Evolutionary conservation across 306 rosid species (phyloP), one percentile per base, ranked within the genome.

Genomic region (Glycyrrhiza uralensis): DNA sequence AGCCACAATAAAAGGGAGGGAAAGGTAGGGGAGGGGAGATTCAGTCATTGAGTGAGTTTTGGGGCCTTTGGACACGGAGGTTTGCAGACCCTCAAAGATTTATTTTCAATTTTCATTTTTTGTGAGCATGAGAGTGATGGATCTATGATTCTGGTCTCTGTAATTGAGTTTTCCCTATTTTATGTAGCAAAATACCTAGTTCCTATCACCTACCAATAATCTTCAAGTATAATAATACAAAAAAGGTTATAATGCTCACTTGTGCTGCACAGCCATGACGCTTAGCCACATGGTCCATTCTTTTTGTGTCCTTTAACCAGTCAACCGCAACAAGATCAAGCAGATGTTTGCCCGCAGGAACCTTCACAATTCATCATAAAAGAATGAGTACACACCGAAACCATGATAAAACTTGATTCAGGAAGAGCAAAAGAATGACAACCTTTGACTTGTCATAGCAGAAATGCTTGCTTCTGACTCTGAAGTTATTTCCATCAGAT

Each of bases 291-390:
- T 94, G 99, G 77, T 94, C 99, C 88, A 94, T 94, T 83, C 97
- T 86, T 84, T 94, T 94, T 19, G 95, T 83, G 82, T 91, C 99
- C 88, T 89, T 94, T 75, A 94, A 90, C 99, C 99, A 94, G 83
- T 94, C 99, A 65, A 94, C 99, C 35, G 99, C 93, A 69, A 91
- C 96, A 1, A 94, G 99, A 88, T 94, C 99, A 89, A 91, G 85
- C 33, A 94, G 49, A 84, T 89, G 99, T 78, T 94, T 94, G 36
- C 99, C 99, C 1, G 99, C 99, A 71, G 93, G 95, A 76, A 88
- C 85, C 99, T 94, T 78, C 28, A 74, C 72, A 77, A 47, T 70
- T 76, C 28, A 70, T 50, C 79, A 57, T 52, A 65, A 71, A 65
- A 36, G 69, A 66, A 83, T 73, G 68, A 82, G 85, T 76, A 70